Conservation (phyloP, 257 asterid species). For the Lycium ferocissimum region DNA sequence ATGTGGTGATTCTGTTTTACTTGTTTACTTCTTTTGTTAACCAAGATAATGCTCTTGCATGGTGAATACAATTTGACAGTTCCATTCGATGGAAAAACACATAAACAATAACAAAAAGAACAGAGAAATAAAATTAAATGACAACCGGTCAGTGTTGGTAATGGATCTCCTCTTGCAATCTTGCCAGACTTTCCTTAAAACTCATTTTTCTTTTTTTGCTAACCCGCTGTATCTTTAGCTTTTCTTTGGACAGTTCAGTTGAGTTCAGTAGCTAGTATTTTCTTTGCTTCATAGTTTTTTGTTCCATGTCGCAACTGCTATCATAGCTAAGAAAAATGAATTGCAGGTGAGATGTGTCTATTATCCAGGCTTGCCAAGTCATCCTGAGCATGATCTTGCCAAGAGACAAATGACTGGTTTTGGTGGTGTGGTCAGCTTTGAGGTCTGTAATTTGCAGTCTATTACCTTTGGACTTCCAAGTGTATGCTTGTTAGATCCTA, state of each 20-base stretch:
- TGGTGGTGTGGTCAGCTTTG: conserved; percentile 96
- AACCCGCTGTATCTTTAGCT: neutral
- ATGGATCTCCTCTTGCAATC: conserved; percentile 10
- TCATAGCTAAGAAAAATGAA: conserved; percentile 19
- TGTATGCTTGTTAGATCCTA: neutral
- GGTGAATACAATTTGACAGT: neutral
- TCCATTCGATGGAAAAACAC: neutral
- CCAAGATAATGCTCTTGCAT: neutral
- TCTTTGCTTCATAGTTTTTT: neutral
- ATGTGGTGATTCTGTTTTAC: neutral
- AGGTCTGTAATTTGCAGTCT: conserved; percentile 58
- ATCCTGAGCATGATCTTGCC: conserved; percentile 84
- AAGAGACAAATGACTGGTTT: conserved; percentile 92
- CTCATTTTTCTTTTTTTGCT: neutral
- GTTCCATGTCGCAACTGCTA: conserved; percentile 20
- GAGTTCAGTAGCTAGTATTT: conserved; percentile 2
- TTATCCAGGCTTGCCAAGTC: conserved; percentile 91
- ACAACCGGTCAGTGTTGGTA: neutral
- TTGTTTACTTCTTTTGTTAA: conserved; percentile 19
- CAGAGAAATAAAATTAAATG: neutral
- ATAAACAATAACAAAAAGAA: conserved; percentile 2
- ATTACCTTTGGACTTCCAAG: neutral
- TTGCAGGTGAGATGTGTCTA: conserved; percentile 82
- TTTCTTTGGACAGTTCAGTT: neutral
- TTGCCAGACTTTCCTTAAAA: neutral